Conservation (phyloP, 2,329 filamentous ascomycete genomes). For the Cladophialophora carrionii region DNA sequence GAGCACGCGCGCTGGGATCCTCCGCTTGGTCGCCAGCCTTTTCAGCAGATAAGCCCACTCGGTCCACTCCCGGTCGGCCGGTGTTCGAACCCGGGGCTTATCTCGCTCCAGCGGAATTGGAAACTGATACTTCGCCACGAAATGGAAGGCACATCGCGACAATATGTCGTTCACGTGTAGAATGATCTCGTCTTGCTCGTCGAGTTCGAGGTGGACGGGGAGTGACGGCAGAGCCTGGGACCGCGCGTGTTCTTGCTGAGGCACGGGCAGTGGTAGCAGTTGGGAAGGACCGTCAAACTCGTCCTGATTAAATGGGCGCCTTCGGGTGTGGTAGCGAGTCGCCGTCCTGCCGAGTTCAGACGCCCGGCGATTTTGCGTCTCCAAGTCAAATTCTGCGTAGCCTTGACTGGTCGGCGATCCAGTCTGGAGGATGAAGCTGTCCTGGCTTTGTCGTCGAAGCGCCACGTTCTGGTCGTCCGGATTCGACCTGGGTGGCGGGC, state of each 20-base stretch:
- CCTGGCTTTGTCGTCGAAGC: conserved; percentile 38
- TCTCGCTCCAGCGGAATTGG: conserved; percentile 82
- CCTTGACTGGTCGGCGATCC: conserved; percentile 36
- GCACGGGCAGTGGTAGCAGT: conserved; percentile 72
- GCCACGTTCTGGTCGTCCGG: conserved; percentile 31
- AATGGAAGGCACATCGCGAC: conserved; percentile 84
- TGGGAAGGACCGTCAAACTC: conserved; percentile 89
- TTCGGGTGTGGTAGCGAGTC: conserved; percentile 35
- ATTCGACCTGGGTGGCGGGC: conserved; percentile 28
- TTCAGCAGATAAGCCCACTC: conserved; percentile 91
- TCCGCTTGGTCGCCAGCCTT: conserved; percentile 79
- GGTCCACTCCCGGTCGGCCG: conserved; percentile 83
- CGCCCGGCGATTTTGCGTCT: conserved; percentile 34
- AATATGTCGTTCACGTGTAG: conserved; percentile 80
- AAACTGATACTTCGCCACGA: conserved; percentile 88
- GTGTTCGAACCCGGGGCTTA: conserved; percentile 74
- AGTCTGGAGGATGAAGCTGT: conserved; percentile 35
- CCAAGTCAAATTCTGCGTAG: conserved; percentile 37
- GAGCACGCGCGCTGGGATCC: conserved; percentile 79
- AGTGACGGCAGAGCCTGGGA: conserved; percentile 80
- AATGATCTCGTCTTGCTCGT: conserved; percentile 82
- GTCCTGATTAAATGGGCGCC: conserved; percentile 72
- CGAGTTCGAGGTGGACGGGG: conserved; percentile 77
- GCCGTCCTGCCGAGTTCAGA: conserved; percentile 31
- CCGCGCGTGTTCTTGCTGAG: conserved; percentile 72